These are phyloP conservation scores for Fragaria vesca DNA, from an alignment of 306 rosid species.

Conservation along the genomic window DNA sequence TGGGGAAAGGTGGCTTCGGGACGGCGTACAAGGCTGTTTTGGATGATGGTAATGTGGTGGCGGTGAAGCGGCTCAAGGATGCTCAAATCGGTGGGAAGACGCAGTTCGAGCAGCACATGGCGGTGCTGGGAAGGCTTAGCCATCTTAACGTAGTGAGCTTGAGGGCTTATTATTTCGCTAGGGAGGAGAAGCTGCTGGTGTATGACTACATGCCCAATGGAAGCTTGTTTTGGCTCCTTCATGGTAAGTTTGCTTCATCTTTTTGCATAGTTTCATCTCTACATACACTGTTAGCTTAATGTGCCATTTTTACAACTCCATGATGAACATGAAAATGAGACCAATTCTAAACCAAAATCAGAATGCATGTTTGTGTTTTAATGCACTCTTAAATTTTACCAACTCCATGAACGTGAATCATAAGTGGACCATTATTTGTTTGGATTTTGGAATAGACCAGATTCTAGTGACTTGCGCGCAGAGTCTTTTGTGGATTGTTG, in stretches of 20 bases:
- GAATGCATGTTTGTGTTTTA: not conserved
- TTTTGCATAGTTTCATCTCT: not conserved
- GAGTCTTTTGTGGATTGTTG: not conserved
- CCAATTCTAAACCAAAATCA: too few relatives aligned
- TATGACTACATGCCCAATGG: slow-evolving; percentile 81
- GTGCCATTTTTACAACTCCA: too few relatives aligned
- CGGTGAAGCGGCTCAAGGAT: slow-evolving; percentile 81
- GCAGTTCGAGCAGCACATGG: slow-evolving; percentile 81
- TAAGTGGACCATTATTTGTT: not conserved
- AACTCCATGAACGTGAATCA: not conserved
- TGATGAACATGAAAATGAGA: not conserved
- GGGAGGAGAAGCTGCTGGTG: slow-evolving; percentile 75
- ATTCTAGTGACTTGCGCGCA: slow-evolving; percentile 2
- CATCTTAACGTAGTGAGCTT: slow-evolving; percentile 57
- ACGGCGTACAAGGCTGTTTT: slow-evolving; percentile 84
- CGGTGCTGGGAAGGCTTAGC: slow-evolving; percentile 52
- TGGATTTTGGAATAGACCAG: not conserved
- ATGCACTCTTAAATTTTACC: not conserved
- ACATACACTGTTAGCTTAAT: not conserved
- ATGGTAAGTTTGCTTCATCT: slow-evolving; percentile 43
- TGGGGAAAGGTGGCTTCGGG: slow-evolving; percentile 85
- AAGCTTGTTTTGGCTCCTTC: slow-evolving; percentile 84
- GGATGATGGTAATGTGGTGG: slow-evolving; percentile 79
- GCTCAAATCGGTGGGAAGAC: slow-evolving; percentile 62
- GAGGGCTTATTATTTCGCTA: slow-evolving; percentile 74